Evolutionary conservation across 225 moss, liverwort and hornwort genomes (phyloP).

Genomic region (Thuidium tamariscinum): DNA sequence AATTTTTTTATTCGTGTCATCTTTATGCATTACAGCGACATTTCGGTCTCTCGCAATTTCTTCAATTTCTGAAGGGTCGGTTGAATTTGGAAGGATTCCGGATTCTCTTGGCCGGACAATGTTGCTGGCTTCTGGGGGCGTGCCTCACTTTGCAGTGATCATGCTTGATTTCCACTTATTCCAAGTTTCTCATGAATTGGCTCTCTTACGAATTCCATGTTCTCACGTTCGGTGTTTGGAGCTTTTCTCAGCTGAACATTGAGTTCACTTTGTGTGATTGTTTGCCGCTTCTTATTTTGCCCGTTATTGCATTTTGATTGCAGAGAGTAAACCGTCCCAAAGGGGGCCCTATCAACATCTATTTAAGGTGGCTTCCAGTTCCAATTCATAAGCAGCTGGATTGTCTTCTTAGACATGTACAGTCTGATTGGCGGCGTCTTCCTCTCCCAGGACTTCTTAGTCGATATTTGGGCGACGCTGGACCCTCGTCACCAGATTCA

Average conservation of each 20-base stretch:
- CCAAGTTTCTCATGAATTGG: not conserved
- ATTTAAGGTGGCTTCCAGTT: constrained; percentile 92
- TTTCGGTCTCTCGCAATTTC: not conserved
- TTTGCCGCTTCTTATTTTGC: not conserved
- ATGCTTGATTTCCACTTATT: not conserved
- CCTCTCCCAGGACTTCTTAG: constrained; percentile 52
- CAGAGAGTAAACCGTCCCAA: constrained; percentile 88
- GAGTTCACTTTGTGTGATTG: not conserved
- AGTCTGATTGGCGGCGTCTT: constrained; percentile 75
- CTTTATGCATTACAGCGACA: not conserved
- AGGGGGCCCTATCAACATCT: constrained; percentile 65
- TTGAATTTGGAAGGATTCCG: not conserved
- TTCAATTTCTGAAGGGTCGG: not conserved
- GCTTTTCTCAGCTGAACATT: not conserved
- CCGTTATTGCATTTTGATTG: not conserved
- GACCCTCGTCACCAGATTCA: constrained; percentile 38
- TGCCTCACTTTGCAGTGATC: not conserved
- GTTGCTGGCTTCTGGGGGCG: not conserved
- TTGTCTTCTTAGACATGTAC: constrained; percentile 56
- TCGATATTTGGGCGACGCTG: constrained; percentile 45
- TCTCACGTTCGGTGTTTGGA: not conserved
- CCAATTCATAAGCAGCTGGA: constrained; percentile 73
- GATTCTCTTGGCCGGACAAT: not conserved
- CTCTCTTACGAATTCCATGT: not conserved
- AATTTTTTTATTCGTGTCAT: not conserved